These are phyloP conservation scores for Arctium minus DNA, from an alignment of 129 eudicot species.

Conservation along the genomic window DNA sequence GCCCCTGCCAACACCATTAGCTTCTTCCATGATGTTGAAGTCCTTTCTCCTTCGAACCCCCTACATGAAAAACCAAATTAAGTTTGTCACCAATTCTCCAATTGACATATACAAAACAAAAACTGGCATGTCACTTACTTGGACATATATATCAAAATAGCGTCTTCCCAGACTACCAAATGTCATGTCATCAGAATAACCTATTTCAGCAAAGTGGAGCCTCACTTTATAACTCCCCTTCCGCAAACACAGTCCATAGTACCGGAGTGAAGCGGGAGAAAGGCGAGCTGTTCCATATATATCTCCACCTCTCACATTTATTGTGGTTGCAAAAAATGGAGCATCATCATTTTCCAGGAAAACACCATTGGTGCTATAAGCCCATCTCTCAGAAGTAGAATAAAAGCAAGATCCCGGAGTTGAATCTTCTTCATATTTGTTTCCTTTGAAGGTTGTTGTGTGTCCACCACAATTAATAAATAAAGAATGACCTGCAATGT, in stretches of 20 bases:
- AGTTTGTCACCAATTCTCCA: conserved; percentile 1
- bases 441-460: conserved; percentile 34
- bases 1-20: conserved; percentile 53
- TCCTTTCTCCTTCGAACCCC: conserved; percentile 48
- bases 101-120: conserved; percentile 3
- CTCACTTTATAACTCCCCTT: conserved; percentile 68
- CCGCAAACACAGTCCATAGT: conserved; percentile 61
- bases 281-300: conserved; percentile 58
- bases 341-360: conserved; percentile 36
- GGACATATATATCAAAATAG: conserved; percentile 70
- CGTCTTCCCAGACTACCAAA: conserved; percentile 70
- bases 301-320: conserved; percentile 28
- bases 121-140: conserved; percentile 45
- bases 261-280: conserved; percentile 60
- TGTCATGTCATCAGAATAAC: conserved; percentile 39
- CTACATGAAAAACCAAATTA: conserved; percentile 31
- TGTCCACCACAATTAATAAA: conserved; percentile 81
- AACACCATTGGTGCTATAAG: conserved; percentile 64
- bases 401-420: conserved; percentile 49
- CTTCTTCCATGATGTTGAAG: conserved; percentile 59
- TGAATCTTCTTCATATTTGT: conserved; percentile 45
- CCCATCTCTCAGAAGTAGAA: conserved; percentile 48
- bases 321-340: conserved; percentile 12
- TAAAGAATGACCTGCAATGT: conserved; percentile 48
- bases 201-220: conserved; percentile 87